Evolutionary conservation across 176 grass and related monocot species (phyloP), one percentile per base, ranked within the genome.

Genomic region (Triticum turgidum): DNA sequence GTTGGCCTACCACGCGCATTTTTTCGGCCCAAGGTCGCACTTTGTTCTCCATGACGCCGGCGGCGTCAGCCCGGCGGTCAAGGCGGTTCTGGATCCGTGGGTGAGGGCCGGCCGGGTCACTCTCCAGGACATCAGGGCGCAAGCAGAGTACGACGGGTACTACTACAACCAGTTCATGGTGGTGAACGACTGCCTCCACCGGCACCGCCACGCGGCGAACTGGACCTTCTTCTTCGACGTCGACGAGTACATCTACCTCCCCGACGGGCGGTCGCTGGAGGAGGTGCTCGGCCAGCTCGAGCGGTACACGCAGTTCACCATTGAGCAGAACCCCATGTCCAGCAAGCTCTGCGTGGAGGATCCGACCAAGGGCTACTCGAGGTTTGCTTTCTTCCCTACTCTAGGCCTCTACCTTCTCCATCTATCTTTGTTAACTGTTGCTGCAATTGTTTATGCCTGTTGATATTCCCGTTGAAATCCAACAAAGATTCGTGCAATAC

Each of bases 181-280:
- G 22, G 91, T 97, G 45, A 97, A 97, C 15, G 95, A 97, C 44
- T 97, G 95, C 81, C 86, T 97, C 70, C 95, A 97, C 47, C 87
- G 95, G 24, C 91, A 97, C 59, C 68, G 90, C 13, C 92, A 95
- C 89, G 80, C 82, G 12, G 85, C 95, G 3, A 95, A 93, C 68
- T 97, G 95, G 95, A 97, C 93, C 64, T 97, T 94, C 85, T 97
- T 97, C 92, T 97, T 97, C 9, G 95, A 97, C 27, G 82, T 95
- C 18, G 95, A 97, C 21, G 95, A 97, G 79, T 97, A 94, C 83
- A 87, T 97, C 56, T 94, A 86, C 79, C 82, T 97, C 18, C 86
- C 87, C 0, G 79, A 82, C 1, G 88, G 92, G 41, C 52, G 79
- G 9, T 82, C 79, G 15, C 84, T 97, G 58, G 82, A 89, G 61